Base-by-base conservation (phyloP, 1,284 basidiomycete species). In the Cryptococcus jaspeensis region DNA sequence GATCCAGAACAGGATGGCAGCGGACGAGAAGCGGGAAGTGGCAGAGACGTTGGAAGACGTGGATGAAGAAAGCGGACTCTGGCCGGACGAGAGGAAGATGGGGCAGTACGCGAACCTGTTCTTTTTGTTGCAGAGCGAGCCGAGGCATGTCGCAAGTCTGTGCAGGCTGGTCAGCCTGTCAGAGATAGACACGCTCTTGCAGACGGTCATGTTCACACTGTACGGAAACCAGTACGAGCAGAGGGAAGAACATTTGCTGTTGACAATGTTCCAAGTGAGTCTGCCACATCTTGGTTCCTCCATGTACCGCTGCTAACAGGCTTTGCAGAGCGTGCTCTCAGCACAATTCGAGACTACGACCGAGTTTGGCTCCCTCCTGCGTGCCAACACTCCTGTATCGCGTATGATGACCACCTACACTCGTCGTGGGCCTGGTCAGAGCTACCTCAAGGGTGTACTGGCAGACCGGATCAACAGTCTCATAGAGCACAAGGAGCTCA, bases 331-430 rank as follows among this genome's bases (percentile, higher is more conserved):
- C 66, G 96, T 99, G 3, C 82, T 99, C 11, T 94, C 94, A 18
- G 93, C 95, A 13, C 96, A 99, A 77, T 98, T 99, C 79, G 95
- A 99, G 78, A 96, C 90, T 4, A 92, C 95, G 6, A 94, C 93
- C 53, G 95, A 99, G 77, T 98, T 99, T 67, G 93, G 93, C 5
- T 97, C 94, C 5, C 83, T 99, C 13, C 84, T 99, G 25, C 90
- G 96, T 51, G 94, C 95, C 58, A 99, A 99, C 79, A 99, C 96
- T 45, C 95, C 96, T 49, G 95, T 98, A 18, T 98, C 94, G 52
- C 87, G 96, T 47, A 98, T 99, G 95, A 98, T 99, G 95, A 98
- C 96, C 41, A 98, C 95, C 20, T 99, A 99, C 79, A 98, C 95
- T 47, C 88, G 96, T 55, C 87, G 96, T 62, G 95, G 94, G 50